A percentile compares a stretch with the other conserved stretches of the same genome.
Evolutionary conservation across 345 rosid genomes (phyloP).

Genomic region (Abelmoschus esculentus): DNA sequence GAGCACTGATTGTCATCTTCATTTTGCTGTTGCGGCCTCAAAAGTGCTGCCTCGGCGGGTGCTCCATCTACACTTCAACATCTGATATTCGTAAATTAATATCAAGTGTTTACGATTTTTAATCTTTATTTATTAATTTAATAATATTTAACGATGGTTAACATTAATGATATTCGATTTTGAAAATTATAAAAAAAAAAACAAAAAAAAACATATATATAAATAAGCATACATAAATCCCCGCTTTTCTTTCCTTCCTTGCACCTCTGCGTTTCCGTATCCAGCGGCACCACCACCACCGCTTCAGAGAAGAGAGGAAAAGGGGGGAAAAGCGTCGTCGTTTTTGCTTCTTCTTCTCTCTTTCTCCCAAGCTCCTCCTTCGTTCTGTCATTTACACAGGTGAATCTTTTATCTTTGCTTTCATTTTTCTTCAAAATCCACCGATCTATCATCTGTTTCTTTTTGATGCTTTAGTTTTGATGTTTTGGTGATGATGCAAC

Average conservation of each 20-base stretch:
- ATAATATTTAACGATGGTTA: no score
- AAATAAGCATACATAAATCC: background rate
- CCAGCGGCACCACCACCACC: background rate
- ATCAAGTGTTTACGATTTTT: no score
- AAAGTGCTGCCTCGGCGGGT: no score
- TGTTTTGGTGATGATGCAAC: background rate
- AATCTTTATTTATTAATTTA: no score
- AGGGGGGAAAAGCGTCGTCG: background rate
- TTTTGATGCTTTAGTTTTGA: constrained; percentile 6
- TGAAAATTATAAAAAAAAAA: no score
- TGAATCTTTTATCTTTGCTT: background rate
- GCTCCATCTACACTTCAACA: no score
- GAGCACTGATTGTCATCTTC: no score
- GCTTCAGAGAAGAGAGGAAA: constrained; percentile 1
- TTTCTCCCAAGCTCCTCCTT: background rate
- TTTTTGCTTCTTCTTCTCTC: background rate
- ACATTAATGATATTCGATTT: no score
- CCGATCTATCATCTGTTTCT: constrained; percentile 16
- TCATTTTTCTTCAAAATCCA: background rate
- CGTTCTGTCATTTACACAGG: background rate
- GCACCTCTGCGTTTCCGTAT: background rate
- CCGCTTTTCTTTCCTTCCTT: background rate
- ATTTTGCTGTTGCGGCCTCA: no score
- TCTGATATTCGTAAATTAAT: no score
- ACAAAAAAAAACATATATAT: no score